Evolutionary conservation across 352 stramenopile genomes (phyloP).

Genomic region (Stephanocyclus meneghinianus): DNA sequence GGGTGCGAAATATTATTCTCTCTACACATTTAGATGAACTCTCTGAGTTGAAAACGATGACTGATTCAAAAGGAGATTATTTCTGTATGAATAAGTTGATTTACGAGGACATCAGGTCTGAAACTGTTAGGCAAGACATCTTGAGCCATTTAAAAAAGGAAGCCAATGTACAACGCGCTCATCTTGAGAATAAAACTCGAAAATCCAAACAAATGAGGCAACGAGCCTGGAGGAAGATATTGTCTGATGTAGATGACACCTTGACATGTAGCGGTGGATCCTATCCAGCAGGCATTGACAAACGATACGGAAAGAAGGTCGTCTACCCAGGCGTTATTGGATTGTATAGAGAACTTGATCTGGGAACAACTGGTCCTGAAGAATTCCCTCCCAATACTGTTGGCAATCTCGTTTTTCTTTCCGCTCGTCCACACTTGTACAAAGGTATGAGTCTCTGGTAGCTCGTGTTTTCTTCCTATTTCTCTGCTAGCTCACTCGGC

Average conservation of each 20-base stretch:
- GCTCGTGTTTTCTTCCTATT: background rate
- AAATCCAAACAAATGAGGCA: conserved; percentile 66
- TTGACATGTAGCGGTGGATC: conserved; percentile 92
- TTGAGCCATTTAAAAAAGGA: conserved; percentile 93
- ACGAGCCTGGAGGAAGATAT: conserved; percentile 93
- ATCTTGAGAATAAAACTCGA: conserved; percentile 90
- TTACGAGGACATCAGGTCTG: conserved; percentile 93
- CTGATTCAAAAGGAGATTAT: conserved; percentile 92
- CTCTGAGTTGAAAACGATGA: conserved; percentile 92
- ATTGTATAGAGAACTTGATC: conserved; percentile 97
- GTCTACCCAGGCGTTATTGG: conserved; percentile 97
- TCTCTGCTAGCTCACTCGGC: background rate
- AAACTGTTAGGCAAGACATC: conserved; percentile 89
- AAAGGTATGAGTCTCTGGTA: conserved; percentile 93
- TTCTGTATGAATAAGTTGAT: conserved; percentile 98
- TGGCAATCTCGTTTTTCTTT: conserved; percentile 97
- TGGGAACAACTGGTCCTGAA: conserved; percentile 88
- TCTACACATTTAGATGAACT: conserved; percentile 94
- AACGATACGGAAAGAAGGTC: conserved; percentile 87
- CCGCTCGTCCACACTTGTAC: conserved; percentile 96
- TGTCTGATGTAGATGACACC: conserved; percentile 98
- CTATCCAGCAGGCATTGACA: conserved; percentile 94
- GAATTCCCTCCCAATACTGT: conserved; percentile 87
- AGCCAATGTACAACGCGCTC: conserved; percentile 90
- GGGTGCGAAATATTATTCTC: conserved; percentile 95